Evolutionary conservation across 345 rosid species (phyloP), one percentile per base, ranked within the genome.

Genomic region (Luvunga scandens): DNA sequence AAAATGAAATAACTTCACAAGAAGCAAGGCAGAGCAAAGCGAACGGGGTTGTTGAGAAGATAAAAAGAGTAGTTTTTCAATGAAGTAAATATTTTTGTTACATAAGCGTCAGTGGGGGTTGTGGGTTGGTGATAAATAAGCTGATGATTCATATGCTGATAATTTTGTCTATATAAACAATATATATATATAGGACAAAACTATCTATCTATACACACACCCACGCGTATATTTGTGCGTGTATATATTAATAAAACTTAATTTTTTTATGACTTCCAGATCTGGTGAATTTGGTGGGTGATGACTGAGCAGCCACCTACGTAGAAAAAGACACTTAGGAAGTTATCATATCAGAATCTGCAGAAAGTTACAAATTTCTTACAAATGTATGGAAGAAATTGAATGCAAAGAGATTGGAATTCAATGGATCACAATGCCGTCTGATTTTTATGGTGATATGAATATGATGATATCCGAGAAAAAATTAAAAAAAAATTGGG

Each of bases 351-450:
- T 76, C 30, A 28, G 67, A 36, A 42, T 65, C 71, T 18, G 55
- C 76, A 65, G 69, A 80, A 73, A 6, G 50, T 25, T 72, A 79
- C 55, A 69, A 71, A 79, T 75, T 69, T 55, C 39, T 31, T 77
- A 30, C 53, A 73, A 86, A 84, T 83, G 95, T 83, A 86, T 85
- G 93, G 91, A 88, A 82, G 90, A 21, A 83, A 87, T 28, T 79
- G 85, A 86, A 79, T 84, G 70, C 24, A 76, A 86, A 73, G 12
- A 79, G 98, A 93, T 93, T 93, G 90, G 79, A 88, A 73, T 83
- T 87, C 86, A 83, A 73, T 89, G 98, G 98, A 91, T 89, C 80
- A 77, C 75, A 91, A 77, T 80, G 84, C 39, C 7, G 72, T 60
- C 45, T 69, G 78, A 33, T 56, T 66, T 48, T 64, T 53, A 18